Evolutionary conservation across 2,329 filamentous ascomycete genomes (phyloP).

Genomic region (Ascochyta rabiei): DNA sequence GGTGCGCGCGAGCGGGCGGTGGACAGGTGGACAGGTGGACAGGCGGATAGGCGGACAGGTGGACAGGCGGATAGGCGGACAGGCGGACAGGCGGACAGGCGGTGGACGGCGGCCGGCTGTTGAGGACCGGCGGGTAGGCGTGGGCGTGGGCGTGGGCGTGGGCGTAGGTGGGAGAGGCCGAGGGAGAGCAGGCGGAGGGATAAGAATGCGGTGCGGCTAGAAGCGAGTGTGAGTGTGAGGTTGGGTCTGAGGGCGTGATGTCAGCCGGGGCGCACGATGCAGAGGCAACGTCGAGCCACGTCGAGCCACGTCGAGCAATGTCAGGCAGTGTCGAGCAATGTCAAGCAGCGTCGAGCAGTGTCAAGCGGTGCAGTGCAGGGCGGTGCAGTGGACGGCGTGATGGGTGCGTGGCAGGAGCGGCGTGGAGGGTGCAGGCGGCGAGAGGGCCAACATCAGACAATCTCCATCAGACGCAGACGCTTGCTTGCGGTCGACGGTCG

Average conservation of each 20-base stretch:
- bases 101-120: neutral
- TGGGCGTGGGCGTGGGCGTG: neutral
- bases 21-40: neutral
- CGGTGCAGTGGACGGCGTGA: neutral
- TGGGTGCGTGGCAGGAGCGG: neutral
- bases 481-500: neutral
- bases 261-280: too few species aligned
- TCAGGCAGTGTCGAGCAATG: too few species aligned
- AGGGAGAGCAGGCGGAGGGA: conserved; percentile 1
- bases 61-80: neutral
- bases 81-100: conserved; percentile 5
- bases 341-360: too few species aligned
- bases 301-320: too few species aligned
- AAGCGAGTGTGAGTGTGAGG: conserved; percentile 17
- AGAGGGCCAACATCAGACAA: neutral
- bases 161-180: conserved; percentile 1
- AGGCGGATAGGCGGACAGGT: neutral
- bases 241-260: neutral
- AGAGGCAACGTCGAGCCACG: too few species aligned
- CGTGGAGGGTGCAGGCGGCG: neutral
- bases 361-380: neutral
- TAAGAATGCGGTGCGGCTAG: conserved; percentile 2
- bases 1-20: conserved; percentile 6
- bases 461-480: conserved; percentile 7
- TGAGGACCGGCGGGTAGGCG: neutral